Base-by-base conservation (phyloP, 176 grass and related monocot species). In the Paspalum notatum region DNA sequence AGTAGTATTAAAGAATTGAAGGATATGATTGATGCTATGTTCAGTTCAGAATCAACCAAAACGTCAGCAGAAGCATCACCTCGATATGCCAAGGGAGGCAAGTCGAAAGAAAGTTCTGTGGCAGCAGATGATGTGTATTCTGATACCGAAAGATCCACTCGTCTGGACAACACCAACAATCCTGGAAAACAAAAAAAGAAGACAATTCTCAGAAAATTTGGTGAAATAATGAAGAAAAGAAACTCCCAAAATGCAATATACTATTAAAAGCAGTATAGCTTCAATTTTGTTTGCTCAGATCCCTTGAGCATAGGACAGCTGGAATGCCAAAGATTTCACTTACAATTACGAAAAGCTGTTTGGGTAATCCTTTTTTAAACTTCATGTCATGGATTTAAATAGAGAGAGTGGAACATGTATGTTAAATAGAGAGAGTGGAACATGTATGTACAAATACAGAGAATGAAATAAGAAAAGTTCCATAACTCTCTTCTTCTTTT, bases 1-100 rank as follows among this genome's bases (percentile, higher is more conserved):
- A 82, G 58, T 62, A 93, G 92, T 84, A 68, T 99, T 48, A 76
- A 70, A 88, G 92, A 90, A 70, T 52, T 93, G 48, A 93, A 93
- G 84, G 80, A 74, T 27, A 91, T 99, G 87, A 81, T 93, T 83
- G 88, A 88, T 80, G 86, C 89, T 39, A 89, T 91, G 80, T 85
- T 90, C 51, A 88, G 74, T 75, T 68, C 83, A 13, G 85, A 85
- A 32, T 93, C 87, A 0, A 69, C 44, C 47, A 87, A 59, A 84
- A 83, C 71, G 7, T 75, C 83, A 59, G 73, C 72, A 73, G 68
- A 77, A 61, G 83, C 81, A 68, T 91, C 88, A 56, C 85, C 85
- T 3, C 49, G 50, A 43, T 61, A 89, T 62, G 41, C 27, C 44
- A 83, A 85, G 60, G 65, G 85, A 83, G 68, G 49, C 5, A 66